Conservation (phyloP, 2,329 filamentous ascomycete species). For the Nigrospora oryzae region DNA sequence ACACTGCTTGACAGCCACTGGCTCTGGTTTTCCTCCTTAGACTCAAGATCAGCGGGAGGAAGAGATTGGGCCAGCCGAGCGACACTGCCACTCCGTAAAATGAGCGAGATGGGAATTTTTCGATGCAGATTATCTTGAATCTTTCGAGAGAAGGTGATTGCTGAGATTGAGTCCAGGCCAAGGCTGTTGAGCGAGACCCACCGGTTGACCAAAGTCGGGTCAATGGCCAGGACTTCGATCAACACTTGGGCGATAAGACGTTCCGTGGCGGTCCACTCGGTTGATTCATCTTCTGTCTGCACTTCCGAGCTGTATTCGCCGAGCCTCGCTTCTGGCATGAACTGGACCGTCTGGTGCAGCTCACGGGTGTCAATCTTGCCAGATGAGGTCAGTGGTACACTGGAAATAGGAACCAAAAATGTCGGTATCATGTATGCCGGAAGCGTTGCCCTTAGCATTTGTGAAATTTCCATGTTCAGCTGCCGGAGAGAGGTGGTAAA, state of each 20-base stretch:
- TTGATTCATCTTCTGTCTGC: conserved; percentile 20
- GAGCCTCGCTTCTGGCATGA: conserved; percentile 38
- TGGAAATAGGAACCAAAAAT: conserved; percentile 60
- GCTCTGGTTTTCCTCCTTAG: conserved; percentile 1
- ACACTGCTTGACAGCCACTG: conserved; percentile 15
- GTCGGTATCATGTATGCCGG: conserved; percentile 75
- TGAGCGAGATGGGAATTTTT: conserved; percentile 55
- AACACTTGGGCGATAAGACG: conserved; percentile 44
- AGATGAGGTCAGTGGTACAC: conserved; percentile 63
- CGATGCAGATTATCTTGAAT: conserved; percentile 37
- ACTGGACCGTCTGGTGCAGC: conserved; percentile 39
- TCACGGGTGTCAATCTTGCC: conserved; percentile 62
- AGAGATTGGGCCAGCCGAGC: conserved; percentile 42
- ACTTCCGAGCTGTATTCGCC: conserved; percentile 16
- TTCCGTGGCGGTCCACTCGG: conserved; percentile 48
- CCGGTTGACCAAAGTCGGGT: conserved; percentile 39
- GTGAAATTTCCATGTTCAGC: conserved; percentile 39
- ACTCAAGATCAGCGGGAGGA: conserved; percentile 5
- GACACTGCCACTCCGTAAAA: conserved; percentile 63
- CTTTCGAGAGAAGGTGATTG: conserved; percentile 58
- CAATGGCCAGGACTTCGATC: conserved; percentile 36
- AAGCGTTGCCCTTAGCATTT: conserved; percentile 44
- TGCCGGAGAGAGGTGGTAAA: conserved; percentile 19
- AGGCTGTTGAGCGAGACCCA: conserved; percentile 70
- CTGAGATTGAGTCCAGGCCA: conserved; percentile 76